A percentile compares a stretch with the other conserved stretches of the same genome.
Evolutionary conservation across 2,329 filamentous ascomycete species (phyloP).

Genomic region (Diaporthe vexans): DNA sequence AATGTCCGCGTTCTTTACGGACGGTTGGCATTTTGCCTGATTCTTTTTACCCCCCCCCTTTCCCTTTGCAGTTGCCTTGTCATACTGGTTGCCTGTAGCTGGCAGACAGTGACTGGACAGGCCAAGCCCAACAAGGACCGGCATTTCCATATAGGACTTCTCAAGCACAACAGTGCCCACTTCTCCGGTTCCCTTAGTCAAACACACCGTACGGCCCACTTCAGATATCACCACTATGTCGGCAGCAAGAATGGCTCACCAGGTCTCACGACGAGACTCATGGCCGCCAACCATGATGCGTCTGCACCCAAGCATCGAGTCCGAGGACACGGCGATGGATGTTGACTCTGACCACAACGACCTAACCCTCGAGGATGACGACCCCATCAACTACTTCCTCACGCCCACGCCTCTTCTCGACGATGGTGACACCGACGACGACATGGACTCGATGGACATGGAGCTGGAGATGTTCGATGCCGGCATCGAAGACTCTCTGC

Average conservation of each 20-base stretch:
- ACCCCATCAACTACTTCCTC: slow-evolving; percentile 70
- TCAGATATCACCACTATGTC: slow-evolving; percentile 23
- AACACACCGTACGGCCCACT: not conserved
- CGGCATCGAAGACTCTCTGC: slow-evolving; percentile 66
- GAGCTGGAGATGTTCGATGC: slow-evolving; percentile 67
- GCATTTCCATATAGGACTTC: slow-evolving; percentile 5
- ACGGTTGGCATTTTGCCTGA: slow-evolving; percentile 31
- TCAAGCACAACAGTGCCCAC: slow-evolving; percentile 20
- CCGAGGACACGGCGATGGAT: slow-evolving; percentile 60
- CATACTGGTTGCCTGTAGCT: slow-evolving; percentile 34
- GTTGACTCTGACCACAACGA: slow-evolving; percentile 52
- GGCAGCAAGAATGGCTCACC: slow-evolving; percentile 23
- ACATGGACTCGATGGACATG: slow-evolving; percentile 55
- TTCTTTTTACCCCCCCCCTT: not conserved
- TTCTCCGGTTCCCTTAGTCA: not conserved
- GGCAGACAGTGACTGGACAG: slow-evolving; percentile 7
- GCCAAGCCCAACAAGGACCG: slow-evolving; percentile 9
- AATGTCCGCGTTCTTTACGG: slow-evolving; percentile 40
- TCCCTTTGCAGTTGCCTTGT: slow-evolving; percentile 30
- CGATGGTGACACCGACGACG: slow-evolving; percentile 54
- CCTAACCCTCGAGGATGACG: slow-evolving; percentile 59
- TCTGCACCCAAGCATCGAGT: slow-evolving; percentile 58
- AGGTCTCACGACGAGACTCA: slow-evolving; percentile 56
- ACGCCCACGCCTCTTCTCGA: slow-evolving; percentile 62
- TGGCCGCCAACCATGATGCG: slow-evolving; percentile 68